Conservation (phyloP, 2,329 filamentous ascomycete species). For the Epichloe scottii region DNA sequence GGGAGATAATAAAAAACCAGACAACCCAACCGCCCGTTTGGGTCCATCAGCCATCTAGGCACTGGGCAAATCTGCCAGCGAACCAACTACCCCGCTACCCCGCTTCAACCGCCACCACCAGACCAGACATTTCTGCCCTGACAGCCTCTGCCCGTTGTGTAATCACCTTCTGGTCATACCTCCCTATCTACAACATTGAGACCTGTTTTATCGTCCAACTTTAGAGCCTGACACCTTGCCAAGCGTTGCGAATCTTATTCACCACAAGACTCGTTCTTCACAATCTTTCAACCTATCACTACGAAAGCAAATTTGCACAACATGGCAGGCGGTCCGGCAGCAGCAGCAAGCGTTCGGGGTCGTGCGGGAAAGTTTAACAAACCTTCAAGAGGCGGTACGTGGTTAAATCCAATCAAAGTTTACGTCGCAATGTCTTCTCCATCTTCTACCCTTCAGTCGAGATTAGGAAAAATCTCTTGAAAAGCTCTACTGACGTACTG, state of each 20-base stretch:
- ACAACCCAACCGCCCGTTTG: not conserved
- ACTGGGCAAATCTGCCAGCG: not conserved
- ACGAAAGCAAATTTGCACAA: constrained; percentile 10
- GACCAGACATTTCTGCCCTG: not conserved
- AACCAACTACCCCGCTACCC: constrained; percentile 25
- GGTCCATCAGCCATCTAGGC: not conserved
- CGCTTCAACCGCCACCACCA: constrained; percentile 13
- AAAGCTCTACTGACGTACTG: not conserved
- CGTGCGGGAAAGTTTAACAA: constrained; percentile 93
- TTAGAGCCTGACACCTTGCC: not conserved
- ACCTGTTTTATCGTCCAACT: not conserved
- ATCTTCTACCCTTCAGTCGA: not conserved
- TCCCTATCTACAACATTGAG: not conserved
- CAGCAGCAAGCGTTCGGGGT: constrained; percentile 44
- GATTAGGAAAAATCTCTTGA: not conserved
- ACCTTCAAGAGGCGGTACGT: constrained; percentile 75
- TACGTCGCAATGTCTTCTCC: not conserved
- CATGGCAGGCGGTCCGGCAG: constrained; percentile 36
- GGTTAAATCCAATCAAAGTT: not conserved
- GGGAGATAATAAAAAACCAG: too few species aligned
- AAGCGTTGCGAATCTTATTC: not conserved
- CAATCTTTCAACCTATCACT: not conserved
- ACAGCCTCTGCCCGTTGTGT: not conserved
- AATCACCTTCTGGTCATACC: not conserved
- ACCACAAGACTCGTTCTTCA: not conserved